These are phyloP conservation scores for Penicillium silybi DNA, from an alignment of 495 filamentous ascomycete species.

Conservation along the genomic window DNA sequence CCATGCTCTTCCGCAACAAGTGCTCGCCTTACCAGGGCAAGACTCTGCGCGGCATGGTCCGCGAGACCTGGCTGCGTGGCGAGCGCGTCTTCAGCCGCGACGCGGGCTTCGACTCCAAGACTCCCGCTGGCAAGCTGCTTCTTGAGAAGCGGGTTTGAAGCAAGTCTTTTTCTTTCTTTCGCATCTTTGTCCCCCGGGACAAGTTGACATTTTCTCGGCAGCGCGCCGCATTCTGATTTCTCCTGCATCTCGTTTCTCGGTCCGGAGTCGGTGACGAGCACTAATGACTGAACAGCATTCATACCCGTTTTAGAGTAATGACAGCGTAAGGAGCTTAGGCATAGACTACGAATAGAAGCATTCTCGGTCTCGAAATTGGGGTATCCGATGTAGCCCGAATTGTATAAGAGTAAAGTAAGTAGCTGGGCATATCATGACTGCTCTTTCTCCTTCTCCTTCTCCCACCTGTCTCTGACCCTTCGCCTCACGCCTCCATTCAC, in stretches of 20 bases:
- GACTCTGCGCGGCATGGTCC: slow-evolving; percentile 72
- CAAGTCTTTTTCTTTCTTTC: slow-evolving; percentile 18
- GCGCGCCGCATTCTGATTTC: slow-evolving; percentile 1
- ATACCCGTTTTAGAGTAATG: slow-evolving; percentile 30
- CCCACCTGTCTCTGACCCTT: slow-evolving; percentile 44
- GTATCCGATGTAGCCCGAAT: background rate
- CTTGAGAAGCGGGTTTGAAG: slow-evolving; percentile 51
- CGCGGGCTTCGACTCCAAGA: slow-evolving; percentile 57
- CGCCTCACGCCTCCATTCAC: slow-evolving; percentile 44
- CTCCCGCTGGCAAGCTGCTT: slow-evolving; percentile 56
- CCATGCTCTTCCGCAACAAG: slow-evolving; percentile 94
- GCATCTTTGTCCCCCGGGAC: slow-evolving; percentile 9
- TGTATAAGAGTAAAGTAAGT: background rate
- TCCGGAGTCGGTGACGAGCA: slow-evolving; percentile 18
- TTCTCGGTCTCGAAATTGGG: background rate
- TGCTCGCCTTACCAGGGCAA: slow-evolving; percentile 89
- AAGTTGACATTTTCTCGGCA: slow-evolving; percentile 14
- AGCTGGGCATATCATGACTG: background rate
- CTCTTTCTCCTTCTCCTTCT: slow-evolving; percentile 14
- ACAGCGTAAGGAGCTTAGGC: slow-evolving; percentile 24
- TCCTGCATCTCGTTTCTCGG: slow-evolving; percentile 17
- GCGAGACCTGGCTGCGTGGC: slow-evolving; percentile 88
- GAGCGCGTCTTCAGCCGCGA: slow-evolving; percentile 64
- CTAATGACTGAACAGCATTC: slow-evolving; percentile 30
- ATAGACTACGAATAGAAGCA: slow-evolving; percentile 19